Evolutionary conservation across 2,329 filamentous ascomycete genomes (phyloP).

Genomic region (Colletotrichum sp.): DNA sequence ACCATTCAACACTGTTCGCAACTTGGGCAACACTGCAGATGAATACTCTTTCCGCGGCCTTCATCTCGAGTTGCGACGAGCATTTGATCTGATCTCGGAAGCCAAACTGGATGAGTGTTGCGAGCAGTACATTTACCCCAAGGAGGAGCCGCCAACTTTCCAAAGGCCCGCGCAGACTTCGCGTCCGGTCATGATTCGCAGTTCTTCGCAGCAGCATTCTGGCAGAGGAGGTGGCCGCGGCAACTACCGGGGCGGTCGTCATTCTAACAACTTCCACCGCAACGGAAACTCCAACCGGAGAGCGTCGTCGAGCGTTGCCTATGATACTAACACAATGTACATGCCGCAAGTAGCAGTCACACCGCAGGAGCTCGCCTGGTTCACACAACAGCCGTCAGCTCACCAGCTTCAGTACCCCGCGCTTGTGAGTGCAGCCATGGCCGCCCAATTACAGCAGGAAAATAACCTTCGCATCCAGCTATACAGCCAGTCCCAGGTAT

Average conservation of each 20-base stretch:
- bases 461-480: conserved; percentile 19
- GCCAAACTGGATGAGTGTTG: conserved; percentile 84
- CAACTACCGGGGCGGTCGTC: conserved; percentile 53
- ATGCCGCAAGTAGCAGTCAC: conserved; percentile 46
- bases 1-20: conserved; percentile 88
- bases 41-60: conserved; percentile 92
- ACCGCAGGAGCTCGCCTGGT: conserved; percentile 55
- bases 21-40: conserved; percentile 95
- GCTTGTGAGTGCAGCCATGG: conserved; percentile 21
- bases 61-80: conserved; percentile 86
- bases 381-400: conserved; percentile 43
- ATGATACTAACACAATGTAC: conserved; percentile 53
- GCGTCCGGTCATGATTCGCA: conserved; percentile 62
- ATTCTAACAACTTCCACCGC: conserved; percentile 46
- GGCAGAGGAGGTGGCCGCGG: conserved; percentile 55
- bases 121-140: conserved; percentile 86
- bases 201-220: conserved; percentile 64
- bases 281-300: conserved; percentile 53
- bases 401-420: conserved; percentile 44
- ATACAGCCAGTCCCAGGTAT: conserved; percentile 24
- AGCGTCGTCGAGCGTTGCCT: conserved; percentile 58
- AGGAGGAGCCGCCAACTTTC: conserved; percentile 72
- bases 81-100: conserved; percentile 81
- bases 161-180: conserved; percentile 61
- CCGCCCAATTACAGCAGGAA: conserved; percentile 25